Conservation (phyloP, 2,329 filamentous ascomycete genomes). For the Monilinia fructicola region DNA sequence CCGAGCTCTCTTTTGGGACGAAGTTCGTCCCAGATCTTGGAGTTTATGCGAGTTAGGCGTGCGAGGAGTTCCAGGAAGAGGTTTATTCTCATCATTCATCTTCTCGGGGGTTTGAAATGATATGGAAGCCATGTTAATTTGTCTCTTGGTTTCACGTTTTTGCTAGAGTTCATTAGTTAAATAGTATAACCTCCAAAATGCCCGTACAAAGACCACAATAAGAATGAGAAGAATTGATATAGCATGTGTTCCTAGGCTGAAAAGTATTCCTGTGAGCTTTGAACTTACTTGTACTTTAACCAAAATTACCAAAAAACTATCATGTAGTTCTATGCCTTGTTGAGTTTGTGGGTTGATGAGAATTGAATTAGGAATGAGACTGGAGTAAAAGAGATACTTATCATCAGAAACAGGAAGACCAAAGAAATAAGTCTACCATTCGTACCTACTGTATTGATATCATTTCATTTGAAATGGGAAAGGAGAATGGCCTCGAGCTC, state of each 20-base stretch:
- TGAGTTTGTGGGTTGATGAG: background rate
- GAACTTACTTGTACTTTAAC: constrained; percentile 8
- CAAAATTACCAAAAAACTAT: constrained; percentile 7
- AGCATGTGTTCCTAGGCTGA: background rate
- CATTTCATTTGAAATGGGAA: background rate
- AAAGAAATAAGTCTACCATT: background rate
- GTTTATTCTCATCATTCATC: constrained; percentile 16
- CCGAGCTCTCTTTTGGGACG: constrained; percentile 24
- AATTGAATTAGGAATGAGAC: background rate
- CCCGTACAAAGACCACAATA: background rate
- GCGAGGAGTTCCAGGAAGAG: constrained; percentile 8
- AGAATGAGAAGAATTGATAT: too few relatives aligned
- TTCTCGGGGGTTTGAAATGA: constrained; percentile 13
- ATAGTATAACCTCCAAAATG: background rate
- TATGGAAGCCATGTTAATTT: constrained; percentile 16
- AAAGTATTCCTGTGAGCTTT: too few relatives aligned
- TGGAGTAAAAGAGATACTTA: background rate
- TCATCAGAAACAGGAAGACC: background rate
- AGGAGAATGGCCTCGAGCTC: background rate
- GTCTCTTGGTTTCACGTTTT: background rate
- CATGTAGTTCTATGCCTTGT: background rate
- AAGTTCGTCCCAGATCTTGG: constrained; percentile 17
- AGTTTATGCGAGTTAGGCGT: constrained; percentile 15
- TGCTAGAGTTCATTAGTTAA: background rate
- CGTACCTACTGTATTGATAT: constrained; percentile 4